Percentiles rank a stretch among this genome's conserved stretches.
Conservation (phyloP, 176 grass and related monocot genomes). For the Ananas comosus region DNA sequence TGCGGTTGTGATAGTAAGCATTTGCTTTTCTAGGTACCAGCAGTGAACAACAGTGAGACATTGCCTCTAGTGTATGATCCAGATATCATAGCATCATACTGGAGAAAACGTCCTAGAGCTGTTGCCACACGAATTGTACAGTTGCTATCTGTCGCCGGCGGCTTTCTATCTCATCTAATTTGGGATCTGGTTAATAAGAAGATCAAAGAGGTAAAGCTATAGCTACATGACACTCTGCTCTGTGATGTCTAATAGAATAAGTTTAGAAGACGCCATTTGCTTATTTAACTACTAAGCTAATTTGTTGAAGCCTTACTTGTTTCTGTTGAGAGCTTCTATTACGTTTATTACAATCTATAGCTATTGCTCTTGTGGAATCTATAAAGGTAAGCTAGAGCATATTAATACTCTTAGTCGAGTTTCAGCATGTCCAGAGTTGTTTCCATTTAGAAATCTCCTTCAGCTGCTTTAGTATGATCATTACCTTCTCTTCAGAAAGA, state of each 20-base stretch:
- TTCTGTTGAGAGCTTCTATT: too few species aligned
- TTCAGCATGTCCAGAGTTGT: too few species aligned
- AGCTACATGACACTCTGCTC: neutral
- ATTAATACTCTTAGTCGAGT: too few species aligned
- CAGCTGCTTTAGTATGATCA: too few species aligned
- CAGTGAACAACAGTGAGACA: slow-evolving; percentile 38
- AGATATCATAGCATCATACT: slow-evolving; percentile 75
- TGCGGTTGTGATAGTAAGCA: neutral
- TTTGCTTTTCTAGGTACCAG: slow-evolving; percentile 36
- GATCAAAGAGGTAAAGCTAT: slow-evolving; percentile 67
- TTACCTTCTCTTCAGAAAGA: too few species aligned
- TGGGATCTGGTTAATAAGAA: slow-evolving; percentile 70
- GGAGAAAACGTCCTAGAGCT: slow-evolving; percentile 64
- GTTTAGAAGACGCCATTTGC: too few species aligned
- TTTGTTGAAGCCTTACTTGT: too few species aligned
- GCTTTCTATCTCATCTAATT: slow-evolving; percentile 77
- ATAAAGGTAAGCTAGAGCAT: too few species aligned
- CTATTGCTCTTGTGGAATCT: too few species aligned
- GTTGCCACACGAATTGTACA: slow-evolving; percentile 71
- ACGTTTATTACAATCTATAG: too few species aligned
- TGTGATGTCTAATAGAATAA: neutral
- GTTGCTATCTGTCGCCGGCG: slow-evolving; percentile 77
- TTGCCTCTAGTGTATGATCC: slow-evolving; percentile 81
- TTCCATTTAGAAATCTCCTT: too few species aligned
- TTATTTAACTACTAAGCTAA: too few species aligned